Percentiles rank a stretch among this genome's conserved stretches.
These are phyloP conservation scores for Talaromyces islandicus DNA, from an alignment of 2,329 filamentous ascomycete genomes.

Conservation along the genomic window DNA sequence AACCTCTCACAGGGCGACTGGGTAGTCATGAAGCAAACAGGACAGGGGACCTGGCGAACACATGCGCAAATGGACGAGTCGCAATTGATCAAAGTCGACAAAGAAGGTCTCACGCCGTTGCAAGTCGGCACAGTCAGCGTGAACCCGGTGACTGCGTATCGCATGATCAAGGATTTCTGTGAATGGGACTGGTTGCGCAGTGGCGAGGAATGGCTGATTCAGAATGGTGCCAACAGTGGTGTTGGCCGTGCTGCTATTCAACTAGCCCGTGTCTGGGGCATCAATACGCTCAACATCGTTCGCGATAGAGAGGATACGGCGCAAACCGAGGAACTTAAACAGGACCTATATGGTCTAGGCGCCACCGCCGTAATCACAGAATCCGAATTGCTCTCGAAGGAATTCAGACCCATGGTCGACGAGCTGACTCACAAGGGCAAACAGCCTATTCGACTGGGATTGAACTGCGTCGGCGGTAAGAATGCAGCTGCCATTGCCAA, in stretches of 20 bases:
- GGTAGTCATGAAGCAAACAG: slow-evolving; percentile 79
- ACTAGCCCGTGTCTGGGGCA: slow-evolving; percentile 75
- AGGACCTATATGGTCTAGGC: slow-evolving; percentile 56
- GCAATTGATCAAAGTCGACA: slow-evolving; percentile 64
- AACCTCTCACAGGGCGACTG: slow-evolving; percentile 74
- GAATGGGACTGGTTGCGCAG: slow-evolving; percentile 44
- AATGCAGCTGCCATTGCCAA: slow-evolving; percentile 73
- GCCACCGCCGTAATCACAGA: slow-evolving; percentile 60
- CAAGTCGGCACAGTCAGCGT: slow-evolving; percentile 86
- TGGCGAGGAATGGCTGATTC: slow-evolving; percentile 88
- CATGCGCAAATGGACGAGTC: slow-evolving; percentile 65
- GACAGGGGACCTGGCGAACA: slow-evolving; percentile 91
- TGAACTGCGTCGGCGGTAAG: slow-evolving; percentile 94
- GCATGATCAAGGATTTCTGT: slow-evolving; percentile 79
- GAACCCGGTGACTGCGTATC: slow-evolving; percentile 91
- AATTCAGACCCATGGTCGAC: slow-evolving; percentile 46
- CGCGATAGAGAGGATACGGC: slow-evolving; percentile 61
- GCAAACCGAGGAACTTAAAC: slow-evolving; percentile 59
- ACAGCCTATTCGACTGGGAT: slow-evolving; percentile 66
- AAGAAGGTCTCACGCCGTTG: slow-evolving; percentile 62
- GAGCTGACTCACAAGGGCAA: slow-evolving; percentile 67
- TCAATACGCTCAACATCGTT: slow-evolving; percentile 85
- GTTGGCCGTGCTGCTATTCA: slow-evolving; percentile 91
- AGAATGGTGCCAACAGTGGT: slow-evolving; percentile 93
- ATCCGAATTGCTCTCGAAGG: slow-evolving; percentile 44